Evolutionary conservation across 2,329 filamentous ascomycete species (phyloP), one percentile per base, ranked within the genome.

Genomic region (Fusarium drepaniforme): DNA sequence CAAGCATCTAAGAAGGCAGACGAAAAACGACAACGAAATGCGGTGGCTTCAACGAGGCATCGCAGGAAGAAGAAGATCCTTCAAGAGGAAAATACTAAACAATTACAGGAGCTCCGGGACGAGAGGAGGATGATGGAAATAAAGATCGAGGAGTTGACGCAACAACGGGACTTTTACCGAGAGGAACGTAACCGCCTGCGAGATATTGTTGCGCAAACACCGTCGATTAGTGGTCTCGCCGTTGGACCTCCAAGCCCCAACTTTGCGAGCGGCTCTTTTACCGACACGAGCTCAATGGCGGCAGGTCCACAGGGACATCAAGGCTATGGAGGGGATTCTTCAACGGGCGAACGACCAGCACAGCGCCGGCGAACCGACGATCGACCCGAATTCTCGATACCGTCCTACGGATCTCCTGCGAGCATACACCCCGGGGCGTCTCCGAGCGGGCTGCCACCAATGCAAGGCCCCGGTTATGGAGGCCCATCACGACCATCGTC

Each of bases 1-100:
- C 93, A 94, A 77, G 95, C 93, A 15, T 97, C 95, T 15, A 93
- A 92, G 75, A 91, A 94, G 77, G 93, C 94, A 44, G 94, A 97
- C 79, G 94, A 97, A 82, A 97, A 97, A 84, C 89, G 95, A 66
- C 92, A 93, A 81, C 90, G 94, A 62, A 97, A 97, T 79, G 95
- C 95, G 46, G 93, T 93, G 58, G 95, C 95, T 8, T 97, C 94
- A 67, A 94, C 94, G 58, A 89, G 95, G 69, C 97, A 97, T 75
- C 90, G 95, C 66, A 91, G 92, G 79, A 90, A 95, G 70, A 92
- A 95, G 80, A 97, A 97, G 84, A 94, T 95, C 79, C 92, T 93
- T 81, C 94, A 96, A 81, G 90, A 90, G 77, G 93, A 95, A 81
- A 93, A 92, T 67, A 90, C 90, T 18, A 88, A 89, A 65, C 92